phyloP scores from a whole-genome alignment of 2,329 filamentous ascomycete genomes.

The Arthrobotrys entomopaga region DNA sequence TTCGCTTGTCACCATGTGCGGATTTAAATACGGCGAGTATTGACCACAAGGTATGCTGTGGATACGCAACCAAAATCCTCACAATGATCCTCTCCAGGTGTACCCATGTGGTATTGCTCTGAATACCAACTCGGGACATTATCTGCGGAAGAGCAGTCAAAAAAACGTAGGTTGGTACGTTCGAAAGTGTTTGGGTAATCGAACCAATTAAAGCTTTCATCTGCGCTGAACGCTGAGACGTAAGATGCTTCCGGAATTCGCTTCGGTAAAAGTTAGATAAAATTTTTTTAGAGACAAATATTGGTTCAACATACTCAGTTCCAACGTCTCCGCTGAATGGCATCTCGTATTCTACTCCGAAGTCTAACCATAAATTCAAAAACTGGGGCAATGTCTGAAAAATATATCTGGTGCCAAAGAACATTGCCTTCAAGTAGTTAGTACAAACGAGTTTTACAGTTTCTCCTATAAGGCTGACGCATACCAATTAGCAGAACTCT shows the following conservation, averaged over 20 bases:
- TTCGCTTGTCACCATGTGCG: conserved; percentile 71
- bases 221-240: conserved; percentile 70
- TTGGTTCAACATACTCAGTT: conserved; percentile 61
- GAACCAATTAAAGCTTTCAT: conserved; percentile 77
- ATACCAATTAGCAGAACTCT: neutral
- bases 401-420: conserved; percentile 91
- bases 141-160: conserved; percentile 83
- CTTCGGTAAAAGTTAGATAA: conserved; percentile 57
- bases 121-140: conserved; percentile 93
- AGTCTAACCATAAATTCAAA: conserved; percentile 91
- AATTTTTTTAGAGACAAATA: conserved; percentile 3
- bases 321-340: conserved; percentile 66
- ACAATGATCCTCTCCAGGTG: conserved; percentile 81
- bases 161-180: conserved; percentile 70
- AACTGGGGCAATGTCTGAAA: conserved; percentile 93
- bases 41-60: conserved; percentile 91
- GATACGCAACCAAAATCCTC: conserved; percentile 86
- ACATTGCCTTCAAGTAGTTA: conserved; percentile 87
- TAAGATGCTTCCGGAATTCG: conserved; percentile 64
- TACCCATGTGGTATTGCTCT: conserved; percentile 79
- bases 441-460: conserved; percentile 88
- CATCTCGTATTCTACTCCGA: conserved; percentile 79
- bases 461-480: conserved; percentile 76
- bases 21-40: conserved; percentile 87
- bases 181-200: conserved; percentile 76